These are phyloP conservation scores for Lactarius evosmus DNA, from an alignment of 768 basidiomycete genomes.

Conservation along the genomic window DNA sequence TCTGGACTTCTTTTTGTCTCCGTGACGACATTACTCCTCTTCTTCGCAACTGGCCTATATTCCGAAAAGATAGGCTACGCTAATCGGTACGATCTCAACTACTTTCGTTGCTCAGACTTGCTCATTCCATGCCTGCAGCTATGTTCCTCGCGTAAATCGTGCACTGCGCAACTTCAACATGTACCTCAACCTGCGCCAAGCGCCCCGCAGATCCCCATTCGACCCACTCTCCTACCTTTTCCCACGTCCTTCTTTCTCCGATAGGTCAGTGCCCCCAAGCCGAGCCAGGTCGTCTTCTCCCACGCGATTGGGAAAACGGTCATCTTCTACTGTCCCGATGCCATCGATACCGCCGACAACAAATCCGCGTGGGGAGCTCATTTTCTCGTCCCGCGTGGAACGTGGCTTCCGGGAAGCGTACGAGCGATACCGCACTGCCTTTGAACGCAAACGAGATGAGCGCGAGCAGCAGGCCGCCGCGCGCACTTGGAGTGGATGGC, in stretches of 20 bases:
- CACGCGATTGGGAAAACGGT: conserved; percentile 36
- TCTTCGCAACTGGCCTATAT: conserved; percentile 97
- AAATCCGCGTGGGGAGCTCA: conserved; percentile 94
- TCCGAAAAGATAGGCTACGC: conserved; percentile 95
- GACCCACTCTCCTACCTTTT: conserved; percentile 62
- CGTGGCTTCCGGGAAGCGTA: conserved; percentile 83
- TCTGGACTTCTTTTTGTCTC: conserved; percentile 82
- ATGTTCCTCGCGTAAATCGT: conserved; percentile 93
- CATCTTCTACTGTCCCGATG: conserved; percentile 49
- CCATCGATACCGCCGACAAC: conserved; percentile 83
- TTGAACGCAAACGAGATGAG: conserved; percentile 75
- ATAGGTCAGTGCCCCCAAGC: conserved; percentile 35
- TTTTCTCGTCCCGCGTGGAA: conserved; percentile 89
- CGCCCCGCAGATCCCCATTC: conserved; percentile 57
- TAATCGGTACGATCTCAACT: conserved; percentile 69
- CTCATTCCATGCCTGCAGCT: conserved; percentile 53
- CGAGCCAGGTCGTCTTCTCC: conserved; percentile 41
- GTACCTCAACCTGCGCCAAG: conserved; percentile 90
- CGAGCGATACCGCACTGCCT: conserved; percentile 84
- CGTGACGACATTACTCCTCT: conserved; percentile 85
- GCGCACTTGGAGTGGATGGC: conserved; percentile 36
- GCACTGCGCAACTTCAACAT: conserved; percentile 93
- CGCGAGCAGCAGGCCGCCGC: conserved; percentile 43
- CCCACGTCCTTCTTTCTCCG: conserved; percentile 39
- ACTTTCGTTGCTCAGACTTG: conserved; percentile 5